Evolutionary conservation across 2,329 filamentous ascomycete species (phyloP).

Genomic region (Fusarium phyllophilum): DNA sequence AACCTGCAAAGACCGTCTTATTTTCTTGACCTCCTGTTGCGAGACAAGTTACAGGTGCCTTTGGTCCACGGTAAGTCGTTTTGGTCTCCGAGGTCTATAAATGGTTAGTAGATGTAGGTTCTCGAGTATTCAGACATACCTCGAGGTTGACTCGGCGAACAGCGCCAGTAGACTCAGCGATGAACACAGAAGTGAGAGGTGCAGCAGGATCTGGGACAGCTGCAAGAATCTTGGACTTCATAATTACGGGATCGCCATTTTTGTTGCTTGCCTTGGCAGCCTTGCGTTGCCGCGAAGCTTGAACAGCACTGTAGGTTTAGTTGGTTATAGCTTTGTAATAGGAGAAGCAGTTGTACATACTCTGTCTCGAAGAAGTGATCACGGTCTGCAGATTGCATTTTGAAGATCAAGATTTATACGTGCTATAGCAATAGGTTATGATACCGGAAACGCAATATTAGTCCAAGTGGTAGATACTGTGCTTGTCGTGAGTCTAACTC

Average conservation of each 20-base stretch:
- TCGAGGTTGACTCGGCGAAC: slow-evolving; percentile 79
- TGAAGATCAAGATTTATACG: neutral
- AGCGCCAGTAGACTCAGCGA: slow-evolving; percentile 88
- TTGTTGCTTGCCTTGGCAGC: slow-evolving; percentile 78
- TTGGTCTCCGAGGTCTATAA: slow-evolving; percentile 47
- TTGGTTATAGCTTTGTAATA: neutral
- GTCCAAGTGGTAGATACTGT: neutral
- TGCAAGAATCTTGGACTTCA: slow-evolving; percentile 88
- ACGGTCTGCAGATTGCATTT: slow-evolving; percentile 76
- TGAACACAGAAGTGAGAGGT: slow-evolving; percentile 69
- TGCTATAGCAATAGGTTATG: neutral
- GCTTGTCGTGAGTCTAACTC: neutral
- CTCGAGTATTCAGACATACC: slow-evolving; percentile 59
- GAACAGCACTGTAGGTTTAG: slow-evolving; percentile 55
- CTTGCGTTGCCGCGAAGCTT: slow-evolving; percentile 66
- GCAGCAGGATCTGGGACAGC: slow-evolving; percentile 74
- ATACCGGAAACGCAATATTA: neutral
- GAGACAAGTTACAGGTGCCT: slow-evolving; percentile 82
- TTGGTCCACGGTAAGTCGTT: slow-evolving; percentile 74
- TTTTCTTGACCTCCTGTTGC: slow-evolving; percentile 69
- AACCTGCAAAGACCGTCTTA: slow-evolving; percentile 81
- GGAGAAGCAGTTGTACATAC: slow-evolving; percentile 60
- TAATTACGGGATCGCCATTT: slow-evolving; percentile 80
- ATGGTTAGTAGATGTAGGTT: slow-evolving; percentile 6
- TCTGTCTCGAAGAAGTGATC: slow-evolving; percentile 94